These are phyloP conservation scores for Papilionanthe hybrid DNA, from an alignment of 116 monocot genomes.

Conservation along the genomic window DNA sequence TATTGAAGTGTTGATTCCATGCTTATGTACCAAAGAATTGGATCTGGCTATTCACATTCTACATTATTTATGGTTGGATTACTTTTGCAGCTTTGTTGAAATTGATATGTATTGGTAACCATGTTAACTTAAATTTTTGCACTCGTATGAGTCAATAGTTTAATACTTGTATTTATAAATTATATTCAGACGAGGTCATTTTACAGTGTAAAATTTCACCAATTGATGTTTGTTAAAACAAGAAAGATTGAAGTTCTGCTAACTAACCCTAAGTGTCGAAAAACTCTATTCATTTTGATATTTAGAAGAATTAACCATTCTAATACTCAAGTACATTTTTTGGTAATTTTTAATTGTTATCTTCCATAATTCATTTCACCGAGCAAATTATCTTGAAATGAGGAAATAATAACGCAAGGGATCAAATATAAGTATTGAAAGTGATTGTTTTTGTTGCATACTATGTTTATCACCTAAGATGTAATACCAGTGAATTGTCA, in stretches of 20 bases:
- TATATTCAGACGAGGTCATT: no score
- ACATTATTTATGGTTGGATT: neutral
- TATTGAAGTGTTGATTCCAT: conserved; percentile 1
- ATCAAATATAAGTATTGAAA: neutral
- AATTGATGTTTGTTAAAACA: neutral
- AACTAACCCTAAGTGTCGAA: neutral
- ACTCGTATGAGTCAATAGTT: neutral
- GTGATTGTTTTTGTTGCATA: neutral
- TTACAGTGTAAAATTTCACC: neutral
- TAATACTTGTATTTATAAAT: neutral
- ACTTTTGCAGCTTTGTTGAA: neutral
- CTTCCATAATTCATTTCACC: neutral
- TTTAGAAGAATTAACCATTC: neutral
- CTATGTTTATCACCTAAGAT: no score
- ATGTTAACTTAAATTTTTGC: neutral
- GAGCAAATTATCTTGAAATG: neutral
- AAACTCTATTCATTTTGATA: neutral
- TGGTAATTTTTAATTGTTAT: neutral
- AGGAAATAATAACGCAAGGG: neutral
- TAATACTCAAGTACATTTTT: neutral
- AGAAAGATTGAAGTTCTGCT: neutral
- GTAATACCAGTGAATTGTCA: no score
- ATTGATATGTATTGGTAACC: neutral
- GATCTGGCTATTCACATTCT: neutral
- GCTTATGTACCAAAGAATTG: conserved; percentile 3